phyloP scores from a whole-genome alignment of 202 grass and related monocot species.

The Zoysia matrella region DNA sequence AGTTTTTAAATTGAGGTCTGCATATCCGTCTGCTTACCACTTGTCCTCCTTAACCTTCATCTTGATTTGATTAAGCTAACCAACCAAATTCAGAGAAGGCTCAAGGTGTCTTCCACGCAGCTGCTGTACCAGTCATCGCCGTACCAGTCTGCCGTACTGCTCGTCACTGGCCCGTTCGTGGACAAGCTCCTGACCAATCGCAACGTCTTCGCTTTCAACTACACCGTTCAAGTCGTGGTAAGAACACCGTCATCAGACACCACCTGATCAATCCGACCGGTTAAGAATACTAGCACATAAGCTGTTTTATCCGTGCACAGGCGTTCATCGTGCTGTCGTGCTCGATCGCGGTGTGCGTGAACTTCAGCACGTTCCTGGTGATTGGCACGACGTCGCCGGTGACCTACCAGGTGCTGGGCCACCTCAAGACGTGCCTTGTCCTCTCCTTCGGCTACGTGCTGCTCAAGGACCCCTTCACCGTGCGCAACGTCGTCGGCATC shows the following conservation, averaged over 20 bases:
- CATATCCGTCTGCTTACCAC: neutral
- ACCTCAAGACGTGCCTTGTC: slow-evolving; percentile 93
- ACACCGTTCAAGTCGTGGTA: slow-evolving; percentile 60
- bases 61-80: slow-evolving; percentile 68
- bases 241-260: neutral
- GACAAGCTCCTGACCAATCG: slow-evolving; percentile 76
- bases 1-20: neutral
- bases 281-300: too few species aligned
- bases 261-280: too few species aligned
- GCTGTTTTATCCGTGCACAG: slow-evolving; percentile 16
- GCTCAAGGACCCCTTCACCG: slow-evolving; percentile 75
- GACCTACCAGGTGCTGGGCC: slow-evolving; percentile 92
- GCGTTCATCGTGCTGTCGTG: slow-evolving; percentile 80
- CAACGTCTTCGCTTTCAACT: too few species aligned
- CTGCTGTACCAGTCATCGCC: slow-evolving; percentile 34
- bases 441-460: slow-evolving; percentile 85
- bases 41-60: slow-evolving; percentile 49
- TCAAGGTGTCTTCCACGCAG: too few species aligned
- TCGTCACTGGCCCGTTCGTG: slow-evolving; percentile 82
- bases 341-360: slow-evolving; percentile 78
- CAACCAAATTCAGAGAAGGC: slow-evolving; percentile 39
- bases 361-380: slow-evolving; percentile 80
- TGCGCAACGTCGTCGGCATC: neutral
- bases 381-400: slow-evolving; percentile 60
- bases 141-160: slow-evolving; percentile 81